Evolutionary conservation across 345 rosid species (phyloP).

Genomic region (Corchorus olitorius): DNA sequence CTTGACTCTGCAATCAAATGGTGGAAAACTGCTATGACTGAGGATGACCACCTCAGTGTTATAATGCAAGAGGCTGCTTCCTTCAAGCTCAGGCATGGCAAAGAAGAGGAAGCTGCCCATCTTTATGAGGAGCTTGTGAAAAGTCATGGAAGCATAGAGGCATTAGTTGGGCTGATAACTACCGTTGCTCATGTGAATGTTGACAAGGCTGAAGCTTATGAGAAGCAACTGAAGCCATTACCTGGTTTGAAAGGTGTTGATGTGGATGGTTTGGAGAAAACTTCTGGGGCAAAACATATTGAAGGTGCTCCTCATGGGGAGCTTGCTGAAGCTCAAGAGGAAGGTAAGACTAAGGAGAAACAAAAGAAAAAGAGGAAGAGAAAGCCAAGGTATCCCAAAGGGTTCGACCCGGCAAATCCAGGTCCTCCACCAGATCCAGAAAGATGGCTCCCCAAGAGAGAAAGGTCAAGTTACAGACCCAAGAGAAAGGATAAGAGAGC

Average conservation of each 20-base stretch:
- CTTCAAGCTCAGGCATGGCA: conserved; percentile 87
- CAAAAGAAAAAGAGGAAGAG: conserved; percentile 94
- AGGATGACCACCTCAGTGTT: conserved; percentile 61
- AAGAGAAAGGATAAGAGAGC: conserved; percentile 96
- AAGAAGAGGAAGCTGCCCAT: conserved; percentile 73
- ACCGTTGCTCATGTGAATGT: conserved; percentile 79
- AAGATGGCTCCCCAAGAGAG: conserved; percentile 98
- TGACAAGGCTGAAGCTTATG: conserved; percentile 85
- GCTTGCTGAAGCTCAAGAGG: conserved; percentile 47
- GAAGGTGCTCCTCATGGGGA: conserved; percentile 47
- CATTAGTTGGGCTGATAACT: conserved; percentile 82
- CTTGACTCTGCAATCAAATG: conserved; percentile 82
- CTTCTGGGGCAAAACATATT: conserved; percentile 82
- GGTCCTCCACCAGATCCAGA: conserved; percentile 99
- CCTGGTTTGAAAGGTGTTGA: conserved; percentile 73
- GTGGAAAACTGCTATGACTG: conserved; percentile 93
- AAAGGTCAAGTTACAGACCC: conserved; percentile 89
- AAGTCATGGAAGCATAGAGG: conserved; percentile 66
- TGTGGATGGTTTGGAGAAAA: conserved; percentile 77
- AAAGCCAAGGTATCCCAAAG: conserved; percentile 96
- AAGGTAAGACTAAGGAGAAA: conserved; percentile 72
- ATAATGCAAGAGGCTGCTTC: conserved; percentile 95
- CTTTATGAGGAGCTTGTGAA: conserved; percentile 86
- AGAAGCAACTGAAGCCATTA: conserved; percentile 75
- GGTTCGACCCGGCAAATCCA: conserved; percentile 93